Evolutionary conservation across 1,139 yeast genomes (phyloP).

Genomic region (Pichia terricola): DNA sequence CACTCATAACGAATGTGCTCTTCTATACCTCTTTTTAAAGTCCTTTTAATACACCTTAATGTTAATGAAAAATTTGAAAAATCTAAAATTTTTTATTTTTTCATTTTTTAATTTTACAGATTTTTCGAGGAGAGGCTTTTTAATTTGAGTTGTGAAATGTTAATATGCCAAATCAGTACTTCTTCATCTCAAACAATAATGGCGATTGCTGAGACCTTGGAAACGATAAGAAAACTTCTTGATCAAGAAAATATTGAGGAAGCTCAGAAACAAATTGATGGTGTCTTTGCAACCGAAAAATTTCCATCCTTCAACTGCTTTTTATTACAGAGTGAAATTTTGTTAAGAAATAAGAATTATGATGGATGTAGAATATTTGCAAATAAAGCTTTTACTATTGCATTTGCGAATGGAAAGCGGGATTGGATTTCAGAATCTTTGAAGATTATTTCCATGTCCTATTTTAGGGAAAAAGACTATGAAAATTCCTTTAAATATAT

Average conservation of each 20-base stretch:
- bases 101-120: not conserved
- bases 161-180: no score
- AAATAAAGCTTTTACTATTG: constrained; percentile 45
- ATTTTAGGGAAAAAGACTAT: constrained; percentile 32
- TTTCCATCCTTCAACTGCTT: constrained; percentile 32
- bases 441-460: constrained; percentile 47
- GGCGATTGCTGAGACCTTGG: constrained; percentile 33
- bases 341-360: constrained; percentile 42
- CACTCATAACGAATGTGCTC: no score
- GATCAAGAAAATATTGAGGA: constrained; percentile 28
- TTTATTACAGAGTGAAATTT: constrained; percentile 24
- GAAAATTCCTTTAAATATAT: constrained; percentile 42
- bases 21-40: no score
- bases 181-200: constrained; percentile 16
- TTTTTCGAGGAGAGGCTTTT: no score
- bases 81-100: not conserved
- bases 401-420: constrained; percentile 42
- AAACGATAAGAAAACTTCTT: constrained; percentile 26
- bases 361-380: constrained; percentile 46
- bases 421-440: constrained; percentile 49
- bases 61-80: not conserved
- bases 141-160: no score
- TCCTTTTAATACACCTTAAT: no score
- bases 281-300: constrained; percentile 20
- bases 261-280: constrained; percentile 30